These are phyloP conservation scores for Acorus gramineus DNA, from an alignment of 106 monocot species.

Conservation along the genomic window DNA sequence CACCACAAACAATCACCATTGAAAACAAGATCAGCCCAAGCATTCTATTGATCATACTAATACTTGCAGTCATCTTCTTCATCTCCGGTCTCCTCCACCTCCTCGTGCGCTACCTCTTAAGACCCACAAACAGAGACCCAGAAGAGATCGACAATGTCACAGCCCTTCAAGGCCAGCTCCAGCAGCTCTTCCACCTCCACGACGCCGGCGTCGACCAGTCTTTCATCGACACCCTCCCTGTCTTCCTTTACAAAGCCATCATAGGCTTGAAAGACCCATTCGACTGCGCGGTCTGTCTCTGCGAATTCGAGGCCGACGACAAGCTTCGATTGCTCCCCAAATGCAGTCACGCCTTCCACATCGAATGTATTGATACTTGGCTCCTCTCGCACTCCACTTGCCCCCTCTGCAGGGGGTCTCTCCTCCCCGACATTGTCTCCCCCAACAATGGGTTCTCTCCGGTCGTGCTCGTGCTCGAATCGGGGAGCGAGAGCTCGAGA, in stretches of 20 bases:
- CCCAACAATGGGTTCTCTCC: slow-evolving; percentile 21
- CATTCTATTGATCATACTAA: slow-evolving; percentile 51
- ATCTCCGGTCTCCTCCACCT: slow-evolving; percentile 65
- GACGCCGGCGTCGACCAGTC: slow-evolving; percentile 88
- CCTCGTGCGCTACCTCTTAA: slow-evolving; percentile 52
- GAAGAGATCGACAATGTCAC: slow-evolving; percentile 38
- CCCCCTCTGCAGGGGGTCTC: slow-evolving; percentile 50
- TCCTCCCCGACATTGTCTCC: slow-evolving; percentile 23
- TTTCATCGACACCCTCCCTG: slow-evolving; percentile 75
- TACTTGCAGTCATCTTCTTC: slow-evolving; percentile 66
- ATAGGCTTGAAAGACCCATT: slow-evolving; percentile 81
- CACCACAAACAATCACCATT: neutral
- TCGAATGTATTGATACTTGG: slow-evolving; percentile 84
- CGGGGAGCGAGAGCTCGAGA: slow-evolving; percentile 38
- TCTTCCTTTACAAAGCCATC: slow-evolving; percentile 81
- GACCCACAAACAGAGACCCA: slow-evolving; percentile 26
- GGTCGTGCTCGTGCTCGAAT: slow-evolving; percentile 39
- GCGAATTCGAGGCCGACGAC: slow-evolving; percentile 82
- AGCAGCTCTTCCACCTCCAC: slow-evolving; percentile 96
- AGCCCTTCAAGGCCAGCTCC: slow-evolving; percentile 76
- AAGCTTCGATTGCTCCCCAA: slow-evolving; percentile 66
- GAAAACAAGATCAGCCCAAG: slow-evolving; percentile 61
- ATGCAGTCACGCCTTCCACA: slow-evolving; percentile 84
- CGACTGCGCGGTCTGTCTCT: slow-evolving; percentile 89
- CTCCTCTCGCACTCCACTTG: slow-evolving; percentile 80